Conservation (phyloP, 257 asterid genomes). For the Solanum habrochaites region DNA sequence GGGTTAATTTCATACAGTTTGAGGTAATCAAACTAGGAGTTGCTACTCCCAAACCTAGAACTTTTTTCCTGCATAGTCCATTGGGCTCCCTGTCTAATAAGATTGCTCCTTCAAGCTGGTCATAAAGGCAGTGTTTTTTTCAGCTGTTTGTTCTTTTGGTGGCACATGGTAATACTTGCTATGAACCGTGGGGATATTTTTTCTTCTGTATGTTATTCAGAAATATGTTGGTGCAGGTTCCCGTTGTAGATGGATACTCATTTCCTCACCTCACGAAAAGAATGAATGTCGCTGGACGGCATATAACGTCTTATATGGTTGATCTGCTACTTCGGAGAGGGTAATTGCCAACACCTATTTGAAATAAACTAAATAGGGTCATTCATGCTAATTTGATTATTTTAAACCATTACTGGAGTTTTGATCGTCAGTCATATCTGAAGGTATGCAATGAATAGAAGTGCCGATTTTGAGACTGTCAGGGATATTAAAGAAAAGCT, state of each 20-base stretch:
- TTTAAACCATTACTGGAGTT: conserved; percentile 1
- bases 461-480: conserved; percentile 91
- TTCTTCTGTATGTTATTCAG: background rate
- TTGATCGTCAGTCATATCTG: background rate
- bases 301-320: conserved; percentile 84
- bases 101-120: background rate
- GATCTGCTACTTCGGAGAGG: conserved; percentile 90
- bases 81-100: background rate
- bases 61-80: background rate
- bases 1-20: background rate
- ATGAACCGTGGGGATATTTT: background rate
- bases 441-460: conserved; percentile 89
- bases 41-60: background rate
- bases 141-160: background rate
- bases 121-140: background rate
- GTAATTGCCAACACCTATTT: conserved; percentile 28
- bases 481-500: conserved; percentile 93
- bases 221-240: conserved; percentile 47
- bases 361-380: background rate
- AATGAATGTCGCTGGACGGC: conserved; percentile 96
- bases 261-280: conserved; percentile 97
- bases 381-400: background rate
- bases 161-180: background rate
- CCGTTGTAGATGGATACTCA: conserved; percentile 97
- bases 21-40: background rate